Evolutionary conservation across 192 early-diverging fungal species (phyloP), one percentile per base, ranked within the genome.

Genomic region (Entophlyctis luteolus): DNA sequence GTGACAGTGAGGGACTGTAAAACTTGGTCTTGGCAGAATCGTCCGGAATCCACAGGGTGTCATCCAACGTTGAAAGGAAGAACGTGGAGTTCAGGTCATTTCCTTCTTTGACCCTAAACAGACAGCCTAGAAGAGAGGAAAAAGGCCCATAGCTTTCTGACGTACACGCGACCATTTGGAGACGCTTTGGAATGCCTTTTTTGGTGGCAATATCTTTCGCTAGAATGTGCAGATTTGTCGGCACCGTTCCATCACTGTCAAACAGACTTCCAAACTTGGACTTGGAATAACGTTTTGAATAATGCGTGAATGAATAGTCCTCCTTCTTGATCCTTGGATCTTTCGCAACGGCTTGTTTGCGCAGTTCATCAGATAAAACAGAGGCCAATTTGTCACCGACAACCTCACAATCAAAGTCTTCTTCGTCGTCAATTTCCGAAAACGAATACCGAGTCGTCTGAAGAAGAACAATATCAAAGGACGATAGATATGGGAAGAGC

Each of bases 271-370:
- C 37, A 3, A 14, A 45, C 23, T 46, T n/a, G 4, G 20, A 50
- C 49, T 50, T 4, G 49, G 49, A 10, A 8, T 4, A 4, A 50
- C 5, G 20, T 45, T 60, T 60, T 4, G 58, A 10, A 29, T 60
- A 45, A 39, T 60, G 58, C 36, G 8, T 14, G 38, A 60, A 60
- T 35, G 14, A 18, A 45, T 46, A 20, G 18, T 37, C 39, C 20
- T 60, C 23, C 34, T 22, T 60, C 58, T 60, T 60, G 58, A 60
- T 20, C 47, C 29, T 38, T 22, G n/a, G 38, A 14, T 60, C 38
- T 20, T 25, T 25, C 1, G 31, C 22, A 10, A 32, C 58, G 16
- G 27, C n/a, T n/a, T n/a, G n/a, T 27, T 50, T 50, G 4, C 28
- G 49, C 35, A 60, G 12, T 16, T 31, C 8, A 4, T 38, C 37